Conservation (phyloP, 2,329 filamentous ascomycete species). For the Phoma sp. region DNA sequence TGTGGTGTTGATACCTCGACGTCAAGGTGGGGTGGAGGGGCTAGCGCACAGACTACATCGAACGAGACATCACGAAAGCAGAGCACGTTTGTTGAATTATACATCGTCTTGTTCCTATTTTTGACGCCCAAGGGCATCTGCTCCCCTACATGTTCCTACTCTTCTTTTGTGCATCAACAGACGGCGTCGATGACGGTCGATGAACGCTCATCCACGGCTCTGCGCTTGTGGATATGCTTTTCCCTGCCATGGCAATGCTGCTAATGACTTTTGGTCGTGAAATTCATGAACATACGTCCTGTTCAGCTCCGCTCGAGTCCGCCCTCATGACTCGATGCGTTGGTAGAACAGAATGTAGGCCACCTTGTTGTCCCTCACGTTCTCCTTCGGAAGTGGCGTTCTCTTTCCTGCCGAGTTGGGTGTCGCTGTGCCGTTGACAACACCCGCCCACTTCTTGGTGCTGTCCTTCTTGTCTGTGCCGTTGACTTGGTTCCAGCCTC, state of each 20-base stretch:
- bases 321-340: slow-evolving; percentile 59
- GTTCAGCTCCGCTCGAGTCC: slow-evolving; percentile 5
- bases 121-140: slow-evolving; percentile 7
- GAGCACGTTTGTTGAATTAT: background rate
- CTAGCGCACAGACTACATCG: background rate
- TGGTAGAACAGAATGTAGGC: slow-evolving; percentile 97
- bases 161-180: slow-evolving; percentile 1
- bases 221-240: slow-evolving; percentile 19
- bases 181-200: background rate
- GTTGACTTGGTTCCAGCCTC: slow-evolving; percentile 85
- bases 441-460: slow-evolving; percentile 72
- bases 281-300: slow-evolving; percentile 11
- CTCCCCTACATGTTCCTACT: slow-evolving; percentile 7
- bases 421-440: slow-evolving; percentile 68
- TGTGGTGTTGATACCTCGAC: background rate
- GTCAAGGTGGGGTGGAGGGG: slow-evolving; percentile 19
- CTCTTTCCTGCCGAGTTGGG: slow-evolving; percentile 58
- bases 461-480: slow-evolving; percentile 57
- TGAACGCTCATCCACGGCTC: slow-evolving; percentile 19
- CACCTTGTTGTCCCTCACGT: slow-evolving; percentile 89
- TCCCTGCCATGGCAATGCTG: slow-evolving; percentile 15
- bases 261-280: slow-evolving; percentile 19
- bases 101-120: slow-evolving; percentile 9
- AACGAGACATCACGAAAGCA: background rate
- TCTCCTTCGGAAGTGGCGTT: slow-evolving; percentile 60